These are phyloP conservation scores for Cupressus sempervirens DNA, from an alignment of 75 land plant species.

Conservation along the genomic window DNA sequence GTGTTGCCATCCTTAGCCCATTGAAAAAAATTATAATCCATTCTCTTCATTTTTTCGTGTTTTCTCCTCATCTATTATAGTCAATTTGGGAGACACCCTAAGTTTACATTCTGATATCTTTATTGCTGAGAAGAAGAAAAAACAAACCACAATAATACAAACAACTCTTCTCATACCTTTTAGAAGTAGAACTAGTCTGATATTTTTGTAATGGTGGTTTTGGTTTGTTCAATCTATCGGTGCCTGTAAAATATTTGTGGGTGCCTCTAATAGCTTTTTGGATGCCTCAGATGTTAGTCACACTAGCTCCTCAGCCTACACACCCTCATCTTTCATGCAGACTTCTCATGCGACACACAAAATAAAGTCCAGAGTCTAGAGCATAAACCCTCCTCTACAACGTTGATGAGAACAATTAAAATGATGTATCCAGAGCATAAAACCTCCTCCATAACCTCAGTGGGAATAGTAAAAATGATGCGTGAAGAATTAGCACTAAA, in stretches of 20 bases:
- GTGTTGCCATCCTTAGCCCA: not conserved
- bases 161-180: not conserved
- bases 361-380: too few species aligned
- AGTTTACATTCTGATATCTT: not conserved
- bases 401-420: too few species aligned
- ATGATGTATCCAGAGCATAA: too few species aligned
- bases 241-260: not conserved
- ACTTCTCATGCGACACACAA: too few species aligned
- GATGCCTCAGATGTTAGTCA: too few species aligned
- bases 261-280: not conserved
- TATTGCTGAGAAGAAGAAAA: not conserved
- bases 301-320: too few species aligned
- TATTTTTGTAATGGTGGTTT: not conserved
- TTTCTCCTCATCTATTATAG: not conserved
- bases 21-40: not conserved
- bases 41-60: not conserved
- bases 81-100: not conserved
- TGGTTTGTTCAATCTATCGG: not conserved
- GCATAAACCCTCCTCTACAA: too few species aligned
- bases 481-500: too few species aligned
- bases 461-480: too few species aligned
- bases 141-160: not conserved
- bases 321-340: too few species aligned
- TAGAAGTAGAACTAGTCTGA: not conserved
- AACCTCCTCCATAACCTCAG: too few species aligned